A percentile compares a stretch with the other conserved stretches of the same genome.
phyloP scores from a whole-genome alignment of 2,329 filamentous ascomycete species.

The Hymenoscyphus scutula region DNA sequence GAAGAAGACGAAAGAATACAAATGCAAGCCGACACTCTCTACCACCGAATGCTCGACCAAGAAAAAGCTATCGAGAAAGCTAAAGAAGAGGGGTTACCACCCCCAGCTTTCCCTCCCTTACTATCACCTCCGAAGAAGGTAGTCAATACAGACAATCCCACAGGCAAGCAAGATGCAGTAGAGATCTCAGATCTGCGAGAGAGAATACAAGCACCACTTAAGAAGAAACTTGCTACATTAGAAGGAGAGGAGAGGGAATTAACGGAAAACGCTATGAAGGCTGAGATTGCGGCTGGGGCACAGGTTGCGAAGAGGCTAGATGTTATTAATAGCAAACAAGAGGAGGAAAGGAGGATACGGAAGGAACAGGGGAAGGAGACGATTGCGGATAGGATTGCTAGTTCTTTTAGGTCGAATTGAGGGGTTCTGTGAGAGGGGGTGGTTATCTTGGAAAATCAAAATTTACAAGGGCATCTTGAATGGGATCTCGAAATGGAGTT shows the following conservation, averaged over 20 bases:
- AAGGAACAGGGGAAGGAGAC: conserved; percentile 53
- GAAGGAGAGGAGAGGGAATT: conserved; percentile 56
- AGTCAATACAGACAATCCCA: conserved; percentile 9
- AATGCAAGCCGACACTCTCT: conserved; percentile 91
- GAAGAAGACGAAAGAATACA: conserved; percentile 84
- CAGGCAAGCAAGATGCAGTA: conserved; percentile 19
- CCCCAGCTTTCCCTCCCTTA: conserved; percentile 59
- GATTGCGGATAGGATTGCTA: conserved; percentile 37
- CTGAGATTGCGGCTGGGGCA: conserved; percentile 59
- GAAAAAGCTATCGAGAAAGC: conserved; percentile 72
- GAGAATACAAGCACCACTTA: conserved; percentile 51
- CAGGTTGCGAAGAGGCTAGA: conserved; percentile 57
- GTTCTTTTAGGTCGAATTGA: conserved; percentile 4
- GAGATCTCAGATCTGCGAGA: conserved; percentile 39
- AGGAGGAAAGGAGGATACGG: conserved; percentile 51
- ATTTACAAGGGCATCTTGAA: neutral
- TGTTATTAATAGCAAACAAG: conserved; percentile 54
- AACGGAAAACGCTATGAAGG: conserved; percentile 63
- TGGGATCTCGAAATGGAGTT: neutral
- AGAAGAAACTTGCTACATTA: conserved; percentile 56
- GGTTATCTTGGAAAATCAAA: neutral
- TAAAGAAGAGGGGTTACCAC: conserved; percentile 56
- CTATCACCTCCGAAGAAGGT: conserved; percentile 37
- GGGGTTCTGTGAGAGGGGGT: too few relatives aligned
- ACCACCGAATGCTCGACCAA: conserved; percentile 80